Evolutionary conservation across 2,329 filamentous ascomycete species (phyloP), one percentile per base, ranked within the genome.

Genomic region (Keithomyces neogunnii): DNA sequence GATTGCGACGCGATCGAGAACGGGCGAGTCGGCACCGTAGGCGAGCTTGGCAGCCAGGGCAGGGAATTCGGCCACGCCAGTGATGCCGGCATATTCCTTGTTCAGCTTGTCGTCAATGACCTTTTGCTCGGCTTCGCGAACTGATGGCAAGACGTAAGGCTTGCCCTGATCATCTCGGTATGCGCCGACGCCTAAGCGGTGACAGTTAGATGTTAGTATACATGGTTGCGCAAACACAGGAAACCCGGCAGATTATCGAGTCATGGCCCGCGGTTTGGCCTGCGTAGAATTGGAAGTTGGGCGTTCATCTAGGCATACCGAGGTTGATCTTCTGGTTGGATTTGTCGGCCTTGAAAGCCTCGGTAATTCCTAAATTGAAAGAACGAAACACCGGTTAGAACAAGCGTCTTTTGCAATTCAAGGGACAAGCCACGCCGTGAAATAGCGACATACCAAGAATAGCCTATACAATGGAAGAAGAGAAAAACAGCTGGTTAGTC

Each of bases 21-120:
- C 85, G 44, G 85, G 72, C 55, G 86, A 93, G 73, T 88, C 84
- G 63, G 81, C 70, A 59, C 92, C 92, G 71, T 96, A 97, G 64
- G 93, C 93, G 54, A 99, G 85, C 67, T 88, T 76, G 58, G 90
- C 91, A 53, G 93, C 92, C 58, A 91, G 88, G 69, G 88, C 88
- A 72, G 91, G 95, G 80, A 99, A 96, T 63, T 90, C 81, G 59
- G 91, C 89, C 45, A 97, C 82, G 77, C 93, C 93, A 46, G 93
- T 97, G 74, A 99, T 99, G 70, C 89, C 90, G 59, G 92, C 89
- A 71, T 97, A 97, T 74, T 97, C 93, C 80, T 97, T 96, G 82
- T 97, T 93, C 65, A 93, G 70, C 63, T 82, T 80, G 59, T 82
- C 76, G 49, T 85, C 75, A 56, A 96, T 78, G 57, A 96, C 81